Conservation (phyloP, 345 rosid species). For the Citrus australasica region DNA sequence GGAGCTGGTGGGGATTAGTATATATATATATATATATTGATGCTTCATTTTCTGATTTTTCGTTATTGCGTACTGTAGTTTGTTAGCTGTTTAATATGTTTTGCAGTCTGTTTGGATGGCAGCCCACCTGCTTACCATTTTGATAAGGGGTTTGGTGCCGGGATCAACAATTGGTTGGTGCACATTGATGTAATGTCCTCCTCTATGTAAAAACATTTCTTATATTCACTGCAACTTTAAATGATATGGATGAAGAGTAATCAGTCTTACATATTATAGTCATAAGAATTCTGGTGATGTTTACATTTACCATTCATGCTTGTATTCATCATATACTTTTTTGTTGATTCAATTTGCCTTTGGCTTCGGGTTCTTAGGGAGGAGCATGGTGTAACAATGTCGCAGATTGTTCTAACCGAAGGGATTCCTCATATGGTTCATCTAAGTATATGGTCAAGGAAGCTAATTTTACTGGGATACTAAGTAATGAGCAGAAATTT, state of each 20-base stretch:
- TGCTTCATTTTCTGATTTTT: background rate
- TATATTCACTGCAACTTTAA: no score
- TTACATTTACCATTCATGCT: background rate
- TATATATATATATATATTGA: background rate
- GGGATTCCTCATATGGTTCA: conserved; percentile 67
- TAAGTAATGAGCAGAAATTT: conserved; percentile 44
- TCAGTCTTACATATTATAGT: background rate
- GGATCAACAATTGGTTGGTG: conserved; percentile 78
- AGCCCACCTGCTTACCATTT: conserved; percentile 95
- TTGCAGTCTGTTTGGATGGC: conserved; percentile 94
- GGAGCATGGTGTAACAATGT: conserved; percentile 95
- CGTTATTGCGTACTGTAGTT: background rate
- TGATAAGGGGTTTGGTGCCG: conserved; percentile 70
- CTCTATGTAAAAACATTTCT: no score
- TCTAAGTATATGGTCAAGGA: conserved; percentile 60
- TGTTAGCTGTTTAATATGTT: background rate
- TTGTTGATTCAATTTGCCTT: background rate
- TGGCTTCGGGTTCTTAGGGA: conserved; percentile 44
- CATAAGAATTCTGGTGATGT: background rate
- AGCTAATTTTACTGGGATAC: conserved; percentile 76
- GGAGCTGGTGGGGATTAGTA: conserved; percentile 66
- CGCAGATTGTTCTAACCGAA: conserved; percentile 56
- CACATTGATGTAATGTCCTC: conserved; percentile 59
- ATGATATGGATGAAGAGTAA: background rate
- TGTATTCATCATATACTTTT: no score